Conservation (phyloP, 306 rosid species). For the Vigna mungo region DNA sequence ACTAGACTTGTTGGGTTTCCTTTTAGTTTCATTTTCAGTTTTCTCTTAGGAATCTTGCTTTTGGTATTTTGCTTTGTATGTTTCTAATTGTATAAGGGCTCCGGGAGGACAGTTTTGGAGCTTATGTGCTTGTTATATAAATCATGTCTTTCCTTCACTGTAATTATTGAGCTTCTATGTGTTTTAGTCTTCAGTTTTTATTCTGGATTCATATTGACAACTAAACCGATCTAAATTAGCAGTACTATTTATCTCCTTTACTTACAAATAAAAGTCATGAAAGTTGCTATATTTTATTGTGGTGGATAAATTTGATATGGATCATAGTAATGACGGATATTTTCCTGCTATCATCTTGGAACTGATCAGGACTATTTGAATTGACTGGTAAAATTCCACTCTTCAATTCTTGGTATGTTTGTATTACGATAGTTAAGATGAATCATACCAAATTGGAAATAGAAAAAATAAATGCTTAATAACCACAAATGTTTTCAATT, state of each 20-base stretch:
- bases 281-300: neutral
- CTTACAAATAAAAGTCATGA: neutral
- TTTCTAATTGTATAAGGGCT: conserved; percentile 60
- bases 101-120: conserved; percentile 54
- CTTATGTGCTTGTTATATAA: conserved; percentile 61
- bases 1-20: conserved; percentile 36
- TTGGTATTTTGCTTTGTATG: conserved; percentile 50
- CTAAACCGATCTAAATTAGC: conserved; percentile 6
- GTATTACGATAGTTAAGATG: neutral
- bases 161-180: conserved; percentile 42
- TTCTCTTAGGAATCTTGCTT: conserved; percentile 40
- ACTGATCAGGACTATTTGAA: neutral
- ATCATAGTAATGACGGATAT: neutral
- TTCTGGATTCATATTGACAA: conserved; percentile 5
- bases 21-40: conserved; percentile 37
- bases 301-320: neutral
- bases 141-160: conserved; percentile 43
- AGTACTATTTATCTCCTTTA: neutral
- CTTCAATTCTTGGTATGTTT: neutral
- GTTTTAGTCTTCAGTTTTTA: conserved; percentile 9
- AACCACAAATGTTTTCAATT: conserved; percentile 11
- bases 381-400: conserved; percentile 10
- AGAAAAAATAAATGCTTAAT: neutral
- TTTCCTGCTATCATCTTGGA: neutral
- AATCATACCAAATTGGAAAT: neutral